Base-by-base conservation (phyloP, 164 flowering plant genomes). In the Nymphaea thermarum region DNA sequence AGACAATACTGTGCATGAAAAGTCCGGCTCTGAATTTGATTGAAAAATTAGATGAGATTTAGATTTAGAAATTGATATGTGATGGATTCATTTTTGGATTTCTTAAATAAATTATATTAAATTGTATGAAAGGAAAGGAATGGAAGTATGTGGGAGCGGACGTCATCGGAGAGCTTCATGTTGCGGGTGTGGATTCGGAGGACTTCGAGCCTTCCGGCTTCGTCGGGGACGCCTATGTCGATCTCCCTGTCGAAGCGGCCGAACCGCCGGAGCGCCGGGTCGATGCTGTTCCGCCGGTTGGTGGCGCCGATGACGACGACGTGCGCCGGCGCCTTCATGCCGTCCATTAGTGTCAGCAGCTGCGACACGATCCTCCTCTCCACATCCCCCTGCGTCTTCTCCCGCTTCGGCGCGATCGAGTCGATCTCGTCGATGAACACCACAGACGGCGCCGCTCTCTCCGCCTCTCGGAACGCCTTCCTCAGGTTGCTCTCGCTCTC, bases 391-490 rank as follows among this genome's bases (percentile, higher is more conserved):
- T 87, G 73, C 11, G 95, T 89, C 80, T 89, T 89, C 80, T 89
- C 96, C 69, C 96, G 66, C 81, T 89, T 89, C 62, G 96, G 96
- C 68, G 96, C 96, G 62, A 89, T 89, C 6, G 96, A 89, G 69
- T 89, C 96, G 64, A 89, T 76, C 77, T 89, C 96, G 73, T 89
- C 95, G 70, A 89, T 89, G 64, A 89, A 89, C 43, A 89, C 86
- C 51, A 89, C 85, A 12, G 95, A 83, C 7, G 96, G 96, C 14
- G 92, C 92, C 76, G 87, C 87, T 76, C 86, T 89, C 81, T 89
- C 96, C 57, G 96, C 96, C 74, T 89, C 96, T 79, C 87, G 93
- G 72, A 89, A 89, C 60, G 96, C 96, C 79, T 90, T 90, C 61
- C 96, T 80, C 25, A 90, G 90, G 71, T 90, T 90, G 81, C 90